Evolutionary conservation across 2,329 filamentous ascomycete genomes (phyloP).

Genomic region (Escovopsis sp.): DNA sequence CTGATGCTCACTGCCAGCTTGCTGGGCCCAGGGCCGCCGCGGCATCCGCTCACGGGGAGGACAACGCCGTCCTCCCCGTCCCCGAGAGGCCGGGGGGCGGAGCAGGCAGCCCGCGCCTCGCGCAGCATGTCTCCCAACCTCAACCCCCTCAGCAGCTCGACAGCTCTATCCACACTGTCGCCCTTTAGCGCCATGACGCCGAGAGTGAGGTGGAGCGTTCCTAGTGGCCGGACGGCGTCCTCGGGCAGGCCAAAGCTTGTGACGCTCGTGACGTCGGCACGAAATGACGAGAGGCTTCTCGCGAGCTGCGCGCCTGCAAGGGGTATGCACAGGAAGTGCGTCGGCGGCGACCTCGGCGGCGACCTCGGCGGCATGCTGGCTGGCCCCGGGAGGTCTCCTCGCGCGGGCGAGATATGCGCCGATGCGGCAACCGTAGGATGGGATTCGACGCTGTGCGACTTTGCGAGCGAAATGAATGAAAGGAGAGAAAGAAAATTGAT

Average conservation of each 20-base stretch:
- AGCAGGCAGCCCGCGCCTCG: constrained; percentile 7
- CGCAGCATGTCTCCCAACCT: constrained; percentile 25
- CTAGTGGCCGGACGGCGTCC: constrained; percentile 58
- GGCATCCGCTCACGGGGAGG: no score
- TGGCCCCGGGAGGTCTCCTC: no score
- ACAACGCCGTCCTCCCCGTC: no score
- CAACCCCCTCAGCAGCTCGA: constrained; percentile 24
- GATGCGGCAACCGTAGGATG: no score
- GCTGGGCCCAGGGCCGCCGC: constrained; percentile 1
- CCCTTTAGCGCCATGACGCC: constrained; percentile 65
- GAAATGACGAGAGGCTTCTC: constrained; percentile 46
- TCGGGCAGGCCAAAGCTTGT: constrained; percentile 39
- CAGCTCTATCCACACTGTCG: constrained; percentile 23
- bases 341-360: constrained; percentile 33
- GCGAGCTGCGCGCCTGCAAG: constrained; percentile 54
- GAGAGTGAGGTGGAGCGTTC: constrained; percentile 73
- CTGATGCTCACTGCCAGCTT: constrained; percentile 31
- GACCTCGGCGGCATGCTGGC: constrained; percentile 10
- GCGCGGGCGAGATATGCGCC: no score
- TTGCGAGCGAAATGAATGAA: no score
- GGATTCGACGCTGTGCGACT: no score
- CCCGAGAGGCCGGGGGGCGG: not conserved
- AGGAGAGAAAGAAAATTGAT: no score
- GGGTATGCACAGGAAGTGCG: constrained; percentile 66
- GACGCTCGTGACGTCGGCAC: constrained; percentile 36